Percentiles rank a stretch among this genome's conserved stretches.
These are phyloP conservation scores for Monilinia laxa DNA, from an alignment of 2,329 filamentous ascomycete species.

Conservation along the genomic window DNA sequence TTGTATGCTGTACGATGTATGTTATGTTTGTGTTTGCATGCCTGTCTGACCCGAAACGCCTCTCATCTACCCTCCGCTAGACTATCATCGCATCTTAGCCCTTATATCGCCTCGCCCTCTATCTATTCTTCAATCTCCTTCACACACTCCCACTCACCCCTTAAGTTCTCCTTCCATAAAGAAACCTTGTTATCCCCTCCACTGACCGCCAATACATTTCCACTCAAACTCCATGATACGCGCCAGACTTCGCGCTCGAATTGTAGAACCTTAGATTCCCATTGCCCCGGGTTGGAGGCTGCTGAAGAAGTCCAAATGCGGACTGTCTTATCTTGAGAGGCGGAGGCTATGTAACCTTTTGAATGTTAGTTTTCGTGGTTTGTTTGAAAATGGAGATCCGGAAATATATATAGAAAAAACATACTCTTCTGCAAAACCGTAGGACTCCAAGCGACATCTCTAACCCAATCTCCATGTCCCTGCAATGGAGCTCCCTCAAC, in stretches of 20 bases:
- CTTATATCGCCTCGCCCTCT: not conserved
- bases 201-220: slow-evolving; percentile 92
- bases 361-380: not conserved
- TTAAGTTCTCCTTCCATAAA: slow-evolving; percentile 97
- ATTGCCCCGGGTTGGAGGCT: slow-evolving; percentile 61
- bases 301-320: slow-evolving; percentile 89
- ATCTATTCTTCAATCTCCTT: slow-evolving; percentile 88
- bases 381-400: not conserved
- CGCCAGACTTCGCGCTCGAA: slow-evolving; percentile 93
- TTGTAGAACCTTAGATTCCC: slow-evolving; percentile 80
- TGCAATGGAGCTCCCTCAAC: slow-evolving; percentile 63
- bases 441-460: slow-evolving; percentile 95
- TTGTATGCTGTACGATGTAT: not conserved
- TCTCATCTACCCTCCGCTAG: not conserved
- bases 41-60: slow-evolving; percentile 14
- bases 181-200: slow-evolving; percentile 96
- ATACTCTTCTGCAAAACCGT: slow-evolving; percentile 77
- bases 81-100: not conserved
- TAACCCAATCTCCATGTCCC: slow-evolving; percentile 94
- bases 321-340: slow-evolving; percentile 94
- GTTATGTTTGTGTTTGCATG: slow-evolving; percentile 5
- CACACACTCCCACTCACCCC: slow-evolving; percentile 94
- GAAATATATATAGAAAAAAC: not conserved
- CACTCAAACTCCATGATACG: slow-evolving; percentile 96
- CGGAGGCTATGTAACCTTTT: slow-evolving; percentile 86